Percentiles rank a stretch among this genome's conserved stretches.
These are phyloP conservation scores for Aspergillus bombycis DNA, from an alignment of 2,329 filamentous ascomycete species.

Conservation along the genomic window DNA sequence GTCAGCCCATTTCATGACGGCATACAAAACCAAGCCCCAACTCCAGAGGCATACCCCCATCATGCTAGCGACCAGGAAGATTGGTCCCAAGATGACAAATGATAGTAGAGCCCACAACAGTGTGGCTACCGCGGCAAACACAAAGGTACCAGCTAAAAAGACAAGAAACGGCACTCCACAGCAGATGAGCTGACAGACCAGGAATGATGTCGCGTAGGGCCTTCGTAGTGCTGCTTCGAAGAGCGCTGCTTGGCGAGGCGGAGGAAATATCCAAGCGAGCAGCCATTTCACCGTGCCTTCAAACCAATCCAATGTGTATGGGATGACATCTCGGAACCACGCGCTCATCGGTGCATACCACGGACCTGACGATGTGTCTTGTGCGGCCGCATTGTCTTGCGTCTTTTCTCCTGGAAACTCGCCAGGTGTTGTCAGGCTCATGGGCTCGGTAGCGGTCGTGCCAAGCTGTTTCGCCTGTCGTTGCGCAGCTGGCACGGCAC, in stretches of 20 bases:
- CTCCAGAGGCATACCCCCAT: not conserved
- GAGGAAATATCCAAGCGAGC: not conserved
- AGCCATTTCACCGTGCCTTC: not conserved
- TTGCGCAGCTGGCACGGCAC: not conserved
- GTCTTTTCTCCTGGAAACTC: not conserved
- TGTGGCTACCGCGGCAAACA: conserved; percentile 36
- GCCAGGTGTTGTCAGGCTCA: not conserved
- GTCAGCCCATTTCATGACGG: not conserved
- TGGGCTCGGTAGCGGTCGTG: not conserved
- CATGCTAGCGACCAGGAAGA: conserved; percentile 17
- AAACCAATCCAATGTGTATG: not conserved
- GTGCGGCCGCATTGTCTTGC: not conserved
- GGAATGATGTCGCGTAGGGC: not conserved
- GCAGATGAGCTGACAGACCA: conserved; percentile 31
- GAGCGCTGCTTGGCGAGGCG: not conserved
- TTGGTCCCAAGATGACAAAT: conserved; percentile 34
- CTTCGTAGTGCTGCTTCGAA: not conserved
- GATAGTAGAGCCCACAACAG: conserved; percentile 36
- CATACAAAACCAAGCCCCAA: not conserved
- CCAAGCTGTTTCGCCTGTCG: not conserved
- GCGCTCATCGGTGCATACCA: not conserved
- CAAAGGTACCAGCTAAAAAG: conserved; percentile 35
- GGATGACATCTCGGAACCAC: not conserved
- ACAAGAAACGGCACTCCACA: conserved; percentile 39
- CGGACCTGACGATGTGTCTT: not conserved